These are phyloP conservation scores for Penicillium sp. DNA, from an alignment of 2,329 filamentous ascomycete genomes.

Conservation along the genomic window DNA sequence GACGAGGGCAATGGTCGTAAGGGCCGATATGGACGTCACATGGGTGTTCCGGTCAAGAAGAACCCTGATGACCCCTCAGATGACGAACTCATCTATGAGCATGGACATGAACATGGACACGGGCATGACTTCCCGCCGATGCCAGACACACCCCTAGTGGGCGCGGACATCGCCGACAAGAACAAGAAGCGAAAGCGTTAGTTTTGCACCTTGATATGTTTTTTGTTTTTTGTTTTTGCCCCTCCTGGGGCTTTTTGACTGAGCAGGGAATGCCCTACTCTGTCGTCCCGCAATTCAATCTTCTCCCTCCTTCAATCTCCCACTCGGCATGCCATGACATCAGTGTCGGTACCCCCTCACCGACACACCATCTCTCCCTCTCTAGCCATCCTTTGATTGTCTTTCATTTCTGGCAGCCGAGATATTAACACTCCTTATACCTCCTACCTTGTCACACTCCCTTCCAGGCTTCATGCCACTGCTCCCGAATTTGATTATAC, in stretches of 20 bases:
- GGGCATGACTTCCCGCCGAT: conserved; percentile 57
- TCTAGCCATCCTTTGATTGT: conserved; percentile 20
- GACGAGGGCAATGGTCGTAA: conserved; percentile 97
- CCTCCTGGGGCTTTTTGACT: background rate
- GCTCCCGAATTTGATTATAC: conserved; percentile 24
- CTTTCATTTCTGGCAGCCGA: conserved; percentile 10
- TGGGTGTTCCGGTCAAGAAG: conserved; percentile 70
- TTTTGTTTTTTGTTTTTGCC: background rate
- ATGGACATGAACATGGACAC: conserved; percentile 30
- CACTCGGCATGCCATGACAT: conserved; percentile 4
- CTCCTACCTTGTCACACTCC: conserved; percentile 21
- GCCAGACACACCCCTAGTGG: conserved; percentile 35
- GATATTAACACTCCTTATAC: conserved; percentile 24
- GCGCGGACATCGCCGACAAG: conserved; percentile 56
- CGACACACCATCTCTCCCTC: conserved; percentile 8
- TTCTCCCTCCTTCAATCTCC: conserved; percentile 13
- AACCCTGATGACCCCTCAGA: conserved; percentile 43
- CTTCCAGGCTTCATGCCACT: conserved; percentile 19
- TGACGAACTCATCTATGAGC: background rate
- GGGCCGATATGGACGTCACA: conserved; percentile 78
- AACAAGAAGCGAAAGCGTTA: conserved; percentile 73
- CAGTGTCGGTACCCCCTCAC: background rate
- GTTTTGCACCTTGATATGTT: conserved; percentile 10
- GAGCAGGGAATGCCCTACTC: background rate
- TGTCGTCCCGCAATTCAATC: conserved; percentile 1